Base-by-base conservation (phyloP, 2,329 filamentous ascomycete species). In the Stachybotrys echinatus region DNA sequence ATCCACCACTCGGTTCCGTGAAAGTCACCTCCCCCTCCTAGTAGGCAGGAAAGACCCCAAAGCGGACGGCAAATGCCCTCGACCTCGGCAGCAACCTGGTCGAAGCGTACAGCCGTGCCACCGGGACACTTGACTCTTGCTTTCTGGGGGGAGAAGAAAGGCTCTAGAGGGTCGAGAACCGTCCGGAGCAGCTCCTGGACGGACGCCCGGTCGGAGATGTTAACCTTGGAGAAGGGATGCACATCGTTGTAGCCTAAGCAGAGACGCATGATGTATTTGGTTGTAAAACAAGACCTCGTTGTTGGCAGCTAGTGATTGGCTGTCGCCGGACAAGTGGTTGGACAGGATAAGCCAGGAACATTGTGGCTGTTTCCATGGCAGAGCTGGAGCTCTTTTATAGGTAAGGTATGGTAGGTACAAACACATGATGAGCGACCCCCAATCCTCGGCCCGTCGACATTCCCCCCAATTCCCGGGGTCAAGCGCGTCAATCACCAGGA, bases 51-150 rank as follows among this genome's bases (percentile, higher is more conserved):
- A 18, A 92, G 69, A 2, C 83, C 88, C 88, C 88, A 92, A 47
- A 92, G 74, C 0, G 88, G 88, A 2, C 88, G 80, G 42, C 84
- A 85, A 60, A 85, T 84, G 21, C 87, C 87, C 67, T 92, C 88
- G 31, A 92, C 79, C 61, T 91, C 87, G 2, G 87, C 87, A 8
- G 86, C 88, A 2, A 83, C 80, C 64, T 89, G 84, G 62, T 92
- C 88, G 64, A 91, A 92, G 22, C 87, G 76, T 19, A 89, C 88
- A 18, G 86, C 87, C 0, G 87, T 89, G 14, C 79, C 81, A 5
- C 87, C 87, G 1, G 79, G 79, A 21, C 85, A 79, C 59, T 81
- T 83, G 44, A 91, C 77, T 44, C 87, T 75, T 12, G 84, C 81
- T 60, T 80, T 79, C 42, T 73, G 62, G 0, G 83, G 81, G 1